A percentile compares a stretch with the other conserved stretches of the same genome.
phyloP scores from a whole-genome alignment of 2,329 filamentous ascomycete genomes.

The Apiospora phragmitis region DNA sequence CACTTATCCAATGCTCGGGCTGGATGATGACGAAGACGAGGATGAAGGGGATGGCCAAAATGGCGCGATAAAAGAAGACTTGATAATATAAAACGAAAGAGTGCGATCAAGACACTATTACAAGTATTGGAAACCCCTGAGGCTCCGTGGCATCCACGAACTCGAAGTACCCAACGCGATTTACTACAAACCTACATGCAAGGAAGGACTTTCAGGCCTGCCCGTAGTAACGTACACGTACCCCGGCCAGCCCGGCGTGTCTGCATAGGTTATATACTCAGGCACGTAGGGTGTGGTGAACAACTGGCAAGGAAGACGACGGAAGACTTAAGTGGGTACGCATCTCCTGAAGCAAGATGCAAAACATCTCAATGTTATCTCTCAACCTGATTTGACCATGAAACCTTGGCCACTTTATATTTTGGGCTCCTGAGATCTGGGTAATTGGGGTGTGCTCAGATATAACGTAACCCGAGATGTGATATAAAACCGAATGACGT shows the following conservation, averaged over 20 bases:
- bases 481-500: background rate
- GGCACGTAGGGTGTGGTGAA: background rate
- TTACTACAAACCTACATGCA: no score
- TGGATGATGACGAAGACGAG: conserved; percentile 68
- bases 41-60: conserved; percentile 33
- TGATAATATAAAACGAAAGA: background rate
- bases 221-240: background rate
- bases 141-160: background rate
- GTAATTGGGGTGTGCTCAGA: background rate
- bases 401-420: background rate
- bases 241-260: background rate
- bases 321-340: no score
- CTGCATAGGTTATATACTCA: background rate
- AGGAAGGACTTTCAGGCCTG: no score
- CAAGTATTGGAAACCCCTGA: background rate
- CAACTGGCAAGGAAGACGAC: background rate
- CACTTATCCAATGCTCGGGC: conserved; percentile 82
- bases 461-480: background rate
- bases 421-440: background rate
- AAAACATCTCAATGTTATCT: no score
- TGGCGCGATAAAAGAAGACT: conserved; percentile 3
- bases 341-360: background rate
- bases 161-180: background rate
- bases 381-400: background rate
- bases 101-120: background rate